Evolutionary conservation across 805 yeast species (phyloP).

Genomic region (Komagataella kurtzmanii): DNA sequence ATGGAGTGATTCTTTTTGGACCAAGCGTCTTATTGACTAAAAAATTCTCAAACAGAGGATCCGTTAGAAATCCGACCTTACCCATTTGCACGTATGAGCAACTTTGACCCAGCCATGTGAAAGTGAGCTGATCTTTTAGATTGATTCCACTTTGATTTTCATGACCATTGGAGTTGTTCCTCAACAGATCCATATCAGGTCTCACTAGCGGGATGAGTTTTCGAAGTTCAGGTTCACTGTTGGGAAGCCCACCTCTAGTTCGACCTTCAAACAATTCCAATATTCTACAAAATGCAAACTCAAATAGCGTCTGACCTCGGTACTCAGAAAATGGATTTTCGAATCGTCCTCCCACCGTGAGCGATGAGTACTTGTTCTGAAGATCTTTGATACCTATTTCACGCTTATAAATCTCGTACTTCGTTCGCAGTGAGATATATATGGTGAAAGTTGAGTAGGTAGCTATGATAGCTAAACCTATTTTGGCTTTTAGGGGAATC

Average conservation of each 20-base stretch:
- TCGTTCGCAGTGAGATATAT: conserved; percentile 42
- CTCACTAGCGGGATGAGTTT: conserved; percentile 41
- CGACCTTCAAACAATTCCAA: conserved; percentile 52
- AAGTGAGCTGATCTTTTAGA: conserved; percentile 34
- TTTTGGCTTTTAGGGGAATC: conserved; percentile 17
- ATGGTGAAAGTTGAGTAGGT: conserved; percentile 56
- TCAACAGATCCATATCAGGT: conserved; percentile 39
- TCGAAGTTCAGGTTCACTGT: conserved; percentile 29
- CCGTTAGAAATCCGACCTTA: conserved; percentile 68
- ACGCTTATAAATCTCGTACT: conserved; percentile 35
- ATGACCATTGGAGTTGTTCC: conserved; percentile 7
- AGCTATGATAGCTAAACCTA: conserved; percentile 28
- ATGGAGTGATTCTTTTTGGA: conserved; percentile 71
- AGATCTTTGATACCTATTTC: conserved; percentile 4
- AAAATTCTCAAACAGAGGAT: conserved; percentile 65
- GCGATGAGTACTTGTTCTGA: conserved; percentile 24
- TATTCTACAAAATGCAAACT: conserved; percentile 63
- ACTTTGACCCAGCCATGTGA: conserved; percentile 92
- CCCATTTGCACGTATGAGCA: conserved; percentile 65
- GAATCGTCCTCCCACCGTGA: conserved; percentile 61
- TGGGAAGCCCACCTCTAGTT: conserved; percentile 48
- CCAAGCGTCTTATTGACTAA: conserved; percentile 55
- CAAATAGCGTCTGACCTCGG: conserved; percentile 79
- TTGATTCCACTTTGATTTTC: conserved; percentile 17
- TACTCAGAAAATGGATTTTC: conserved; percentile 89